A percentile compares a stretch with the other conserved stretches of the same genome.
These are phyloP conservation scores for Puccinia polysora DNA, from an alignment of 1,284 basidiomycete species.

Conservation along the genomic window DNA sequence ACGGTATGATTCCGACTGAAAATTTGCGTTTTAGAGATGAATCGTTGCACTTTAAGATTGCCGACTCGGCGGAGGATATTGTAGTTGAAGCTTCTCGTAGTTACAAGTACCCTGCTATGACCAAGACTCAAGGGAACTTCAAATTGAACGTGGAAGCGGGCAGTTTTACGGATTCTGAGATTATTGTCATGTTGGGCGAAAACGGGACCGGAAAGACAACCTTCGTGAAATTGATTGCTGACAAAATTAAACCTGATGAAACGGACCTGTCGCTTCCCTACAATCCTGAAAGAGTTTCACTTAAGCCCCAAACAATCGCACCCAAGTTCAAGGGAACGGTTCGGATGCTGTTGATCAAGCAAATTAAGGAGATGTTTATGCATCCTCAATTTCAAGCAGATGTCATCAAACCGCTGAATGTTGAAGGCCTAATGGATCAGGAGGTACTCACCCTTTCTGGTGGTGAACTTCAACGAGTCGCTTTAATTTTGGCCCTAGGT, in stretches of 20 bases:
- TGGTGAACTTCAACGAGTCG: constrained; percentile 92
- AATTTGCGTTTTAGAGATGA: constrained; percentile 94
- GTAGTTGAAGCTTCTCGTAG: constrained; percentile 74
- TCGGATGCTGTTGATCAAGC: constrained; percentile 82
- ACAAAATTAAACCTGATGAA: constrained; percentile 76
- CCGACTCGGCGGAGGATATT: constrained; percentile 84
- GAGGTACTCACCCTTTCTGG: constrained; percentile 92
- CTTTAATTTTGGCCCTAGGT: constrained; percentile 82
- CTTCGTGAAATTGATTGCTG: constrained; percentile 84
- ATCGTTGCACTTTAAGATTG: constrained; percentile 89
- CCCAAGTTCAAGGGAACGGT: constrained; percentile 92
- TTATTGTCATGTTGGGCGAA: constrained; percentile 94
- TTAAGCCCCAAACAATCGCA: constrained; percentile 93
- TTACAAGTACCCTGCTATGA: constrained; percentile 87
- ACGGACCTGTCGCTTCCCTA: constrained; percentile 74
- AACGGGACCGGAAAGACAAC: constrained; percentile 98
- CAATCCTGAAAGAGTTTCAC: constrained; percentile 87
- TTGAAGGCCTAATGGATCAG: constrained; percentile 90
- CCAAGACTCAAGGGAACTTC: constrained; percentile 86
- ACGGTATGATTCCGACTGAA: constrained; percentile 96
- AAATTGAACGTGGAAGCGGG: constrained; percentile 83
- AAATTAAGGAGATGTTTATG: constrained; percentile 90
- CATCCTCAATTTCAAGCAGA: constrained; percentile 92
- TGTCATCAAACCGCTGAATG: constrained; percentile 88
- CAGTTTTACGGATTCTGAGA: constrained; percentile 89